These are phyloP conservation scores for Botryosphaeria dothidea DNA, from an alignment of 2,329 filamentous ascomycete species.

Conservation along the genomic window DNA sequence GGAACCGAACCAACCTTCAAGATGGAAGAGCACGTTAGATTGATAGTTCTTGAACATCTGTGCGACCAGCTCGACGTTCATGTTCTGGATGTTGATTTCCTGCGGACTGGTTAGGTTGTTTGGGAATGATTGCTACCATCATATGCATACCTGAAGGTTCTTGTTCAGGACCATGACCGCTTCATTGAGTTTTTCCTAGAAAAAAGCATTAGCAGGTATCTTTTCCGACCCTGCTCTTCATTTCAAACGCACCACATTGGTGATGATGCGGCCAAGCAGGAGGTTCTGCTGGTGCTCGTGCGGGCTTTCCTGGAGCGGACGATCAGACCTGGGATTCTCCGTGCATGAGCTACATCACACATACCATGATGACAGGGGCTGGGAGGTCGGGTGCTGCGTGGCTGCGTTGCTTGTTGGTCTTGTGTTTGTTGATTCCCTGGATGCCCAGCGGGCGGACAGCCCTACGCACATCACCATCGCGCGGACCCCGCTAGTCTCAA, in stretches of 20 bases:
- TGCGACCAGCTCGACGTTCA: constrained; percentile 96
- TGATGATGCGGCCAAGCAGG: constrained; percentile 91
- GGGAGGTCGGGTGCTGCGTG: constrained; percentile 6
- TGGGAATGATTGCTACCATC: neutral
- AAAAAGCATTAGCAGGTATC: neutral
- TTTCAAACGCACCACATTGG: constrained; percentile 78
- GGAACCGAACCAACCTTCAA: constrained; percentile 71
- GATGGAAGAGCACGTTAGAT: constrained; percentile 93
- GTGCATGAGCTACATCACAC: neutral
- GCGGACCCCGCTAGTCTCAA: neutral
- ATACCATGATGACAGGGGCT: constrained; percentile 30
- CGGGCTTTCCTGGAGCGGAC: constrained; percentile 73
- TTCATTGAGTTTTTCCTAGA: constrained; percentile 94
- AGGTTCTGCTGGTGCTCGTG: constrained; percentile 97
- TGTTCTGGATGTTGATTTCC: constrained; percentile 98
- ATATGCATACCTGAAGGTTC: constrained; percentile 69
- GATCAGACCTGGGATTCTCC: neutral
- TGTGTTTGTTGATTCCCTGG: constrained; percentile 10
- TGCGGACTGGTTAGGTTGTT: constrained; percentile 37
- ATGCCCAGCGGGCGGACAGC: neutral
- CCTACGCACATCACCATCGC: constrained; percentile 12
- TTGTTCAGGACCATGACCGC: constrained; percentile 91
- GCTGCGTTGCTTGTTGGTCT: neutral
- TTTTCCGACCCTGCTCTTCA: neutral
- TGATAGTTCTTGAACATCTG: constrained; percentile 99